Conservation (phyloP, 2,329 filamentous ascomycete species). For the Fusarium continuum region DNA sequence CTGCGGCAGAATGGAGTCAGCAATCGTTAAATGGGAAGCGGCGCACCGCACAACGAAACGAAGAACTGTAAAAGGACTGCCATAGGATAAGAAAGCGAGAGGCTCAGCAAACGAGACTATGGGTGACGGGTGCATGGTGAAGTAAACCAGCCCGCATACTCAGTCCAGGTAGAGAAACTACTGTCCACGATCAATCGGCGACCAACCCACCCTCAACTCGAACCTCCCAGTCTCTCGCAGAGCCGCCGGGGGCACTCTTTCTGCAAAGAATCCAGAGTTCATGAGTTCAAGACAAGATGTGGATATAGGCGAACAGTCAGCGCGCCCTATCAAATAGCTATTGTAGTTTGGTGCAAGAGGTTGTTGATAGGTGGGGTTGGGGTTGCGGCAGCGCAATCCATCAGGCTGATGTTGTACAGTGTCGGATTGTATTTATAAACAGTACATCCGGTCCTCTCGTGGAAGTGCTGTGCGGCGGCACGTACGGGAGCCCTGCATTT, state of each 20-base stretch:
- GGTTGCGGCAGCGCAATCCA: conserved; percentile 1
- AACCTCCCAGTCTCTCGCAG: conserved; percentile 9
- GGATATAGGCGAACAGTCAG: conserved; percentile 19
- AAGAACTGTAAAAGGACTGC: not conserved
- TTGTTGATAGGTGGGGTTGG: conserved; percentile 34
- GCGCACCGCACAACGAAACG: conserved; percentile 2
- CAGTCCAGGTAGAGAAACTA: not conserved
- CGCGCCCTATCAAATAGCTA: conserved; percentile 21
- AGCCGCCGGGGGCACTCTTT: conserved; percentile 27
- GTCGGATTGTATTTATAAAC: not conserved
- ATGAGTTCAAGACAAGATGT: conserved; percentile 19
- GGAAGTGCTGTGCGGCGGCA: conserved; percentile 9
- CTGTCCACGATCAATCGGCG: conserved; percentile 31
- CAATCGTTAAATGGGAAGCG: conserved; percentile 18
- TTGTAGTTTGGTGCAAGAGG: conserved; percentile 15
- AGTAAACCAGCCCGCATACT: not conserved
- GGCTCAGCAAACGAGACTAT: not conserved
- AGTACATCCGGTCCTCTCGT: not conserved
- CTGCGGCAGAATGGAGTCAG: conserved; percentile 34
- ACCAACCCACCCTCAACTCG: conserved; percentile 22
- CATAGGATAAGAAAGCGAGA: conserved; percentile 1
- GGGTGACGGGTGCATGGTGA: not conserved
- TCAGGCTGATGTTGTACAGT: conserved; percentile 24
- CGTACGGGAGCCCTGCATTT: conserved; percentile 26
- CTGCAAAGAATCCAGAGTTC: conserved; percentile 19